Evolutionary conservation across 768 basidiomycete species (phyloP).

Genomic region (Tricholoma hemisulphureum): DNA sequence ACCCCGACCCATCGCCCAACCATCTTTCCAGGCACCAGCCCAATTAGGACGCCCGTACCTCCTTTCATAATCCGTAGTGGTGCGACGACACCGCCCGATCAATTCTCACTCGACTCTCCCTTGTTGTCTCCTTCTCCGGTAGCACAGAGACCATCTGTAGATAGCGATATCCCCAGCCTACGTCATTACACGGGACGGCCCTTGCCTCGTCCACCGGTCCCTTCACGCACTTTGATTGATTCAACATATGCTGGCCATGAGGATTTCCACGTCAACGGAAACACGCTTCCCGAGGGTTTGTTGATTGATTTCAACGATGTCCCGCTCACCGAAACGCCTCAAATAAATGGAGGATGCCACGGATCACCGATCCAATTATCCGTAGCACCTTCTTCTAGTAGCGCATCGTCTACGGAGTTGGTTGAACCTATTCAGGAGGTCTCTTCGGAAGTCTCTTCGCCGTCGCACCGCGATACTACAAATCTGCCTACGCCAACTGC

Average conservation of each 20-base stretch:
- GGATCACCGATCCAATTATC: constrained; percentile 1
- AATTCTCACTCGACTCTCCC: constrained; percentile 8
- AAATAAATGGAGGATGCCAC: not conserved
- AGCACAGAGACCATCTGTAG: constrained; percentile 6
- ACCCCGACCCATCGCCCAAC: not conserved
- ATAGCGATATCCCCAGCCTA: constrained; percentile 25
- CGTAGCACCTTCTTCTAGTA: constrained; percentile 7
- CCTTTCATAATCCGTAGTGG: not conserved
- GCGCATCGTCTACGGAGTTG: constrained; percentile 18
- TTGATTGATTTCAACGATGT: constrained; percentile 56
- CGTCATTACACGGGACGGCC: constrained; percentile 58
- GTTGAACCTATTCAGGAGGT: constrained; percentile 15
- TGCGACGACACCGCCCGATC: not conserved
- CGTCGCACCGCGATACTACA: constrained; percentile 5
- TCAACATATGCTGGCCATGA: constrained; percentile 34
- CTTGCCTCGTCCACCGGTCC: constrained; percentile 45
- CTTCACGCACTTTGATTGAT: constrained; percentile 28
- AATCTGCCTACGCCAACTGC: constrained; percentile 11
- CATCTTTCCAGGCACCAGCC: not conserved
- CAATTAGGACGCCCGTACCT: not conserved
- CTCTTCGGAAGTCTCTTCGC: constrained; percentile 4
- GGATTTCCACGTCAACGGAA: constrained; percentile 14
- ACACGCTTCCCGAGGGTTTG: constrained; percentile 46
- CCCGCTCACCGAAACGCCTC: constrained; percentile 3
- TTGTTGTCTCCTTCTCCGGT: not conserved